These are phyloP conservation scores for Akanthomyces dipterigenus DNA, from an alignment of 2,329 filamentous ascomycete genomes.

Conservation along the genomic window DNA sequence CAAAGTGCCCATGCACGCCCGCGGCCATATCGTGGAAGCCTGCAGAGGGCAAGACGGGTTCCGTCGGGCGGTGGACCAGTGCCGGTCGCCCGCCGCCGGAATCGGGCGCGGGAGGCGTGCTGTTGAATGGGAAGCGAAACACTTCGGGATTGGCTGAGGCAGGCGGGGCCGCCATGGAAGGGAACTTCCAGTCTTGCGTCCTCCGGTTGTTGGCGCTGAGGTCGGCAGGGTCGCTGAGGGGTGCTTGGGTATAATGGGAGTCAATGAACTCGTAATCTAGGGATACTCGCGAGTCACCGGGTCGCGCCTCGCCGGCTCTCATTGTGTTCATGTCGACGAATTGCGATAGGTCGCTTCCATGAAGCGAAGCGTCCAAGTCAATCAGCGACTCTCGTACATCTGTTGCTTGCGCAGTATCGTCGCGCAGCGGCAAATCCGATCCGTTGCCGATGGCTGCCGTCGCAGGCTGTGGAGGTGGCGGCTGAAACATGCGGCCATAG, in stretches of 20 bases:
- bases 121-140: slow-evolving; percentile 42
- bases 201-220: slow-evolving; percentile 40
- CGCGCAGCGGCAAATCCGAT: slow-evolving; percentile 53
- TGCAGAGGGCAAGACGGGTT: slow-evolving; percentile 38
- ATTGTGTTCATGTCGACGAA: slow-evolving; percentile 59
- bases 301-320: slow-evolving; percentile 35
- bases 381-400: slow-evolving; percentile 57
- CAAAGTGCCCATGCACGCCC: slow-evolving; percentile 24
- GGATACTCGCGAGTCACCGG: slow-evolving; percentile 38
- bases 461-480: slow-evolving; percentile 22
- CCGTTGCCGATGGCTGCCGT: slow-evolving; percentile 15
- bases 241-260: slow-evolving; percentile 37
- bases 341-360: slow-evolving; percentile 47
- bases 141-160: slow-evolving; percentile 47
- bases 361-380: slow-evolving; percentile 55
- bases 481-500: slow-evolving; percentile 42
- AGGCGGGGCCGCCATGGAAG: slow-evolving; percentile 42
- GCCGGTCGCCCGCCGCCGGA: slow-evolving; percentile 30
- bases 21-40: slow-evolving; percentile 36
- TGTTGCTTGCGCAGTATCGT: slow-evolving; percentile 43
- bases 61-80: slow-evolving; percentile 45
- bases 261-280: slow-evolving; percentile 45
- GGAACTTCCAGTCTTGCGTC: slow-evolving; percentile 54
- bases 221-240: slow-evolving; percentile 53
- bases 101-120: slow-evolving; percentile 15